These are phyloP conservation scores for Heritiera littoralis DNA, from an alignment of 345 rosid genomes.

Conservation along the genomic window DNA sequence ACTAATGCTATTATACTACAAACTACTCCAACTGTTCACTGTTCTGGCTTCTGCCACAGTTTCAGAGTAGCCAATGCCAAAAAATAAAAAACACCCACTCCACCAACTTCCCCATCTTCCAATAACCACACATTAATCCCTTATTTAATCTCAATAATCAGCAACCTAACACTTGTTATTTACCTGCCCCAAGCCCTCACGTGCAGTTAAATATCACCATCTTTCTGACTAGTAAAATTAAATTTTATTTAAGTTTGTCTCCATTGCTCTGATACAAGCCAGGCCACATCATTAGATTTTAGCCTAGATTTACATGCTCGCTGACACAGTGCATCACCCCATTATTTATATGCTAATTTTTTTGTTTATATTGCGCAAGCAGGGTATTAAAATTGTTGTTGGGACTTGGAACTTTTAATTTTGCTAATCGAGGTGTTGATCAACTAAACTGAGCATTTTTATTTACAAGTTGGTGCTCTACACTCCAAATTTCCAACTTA, in stretches of 20 bases:
- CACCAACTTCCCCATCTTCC: slow-evolving; percentile 16
- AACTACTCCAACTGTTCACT: not conserved
- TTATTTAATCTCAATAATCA: not conserved
- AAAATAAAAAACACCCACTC: slow-evolving; percentile 14
- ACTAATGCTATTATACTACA: too few species aligned
- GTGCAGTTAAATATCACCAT: slow-evolving; percentile 9
- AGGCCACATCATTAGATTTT: not conserved
- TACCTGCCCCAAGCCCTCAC: slow-evolving; percentile 12
- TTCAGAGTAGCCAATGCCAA: slow-evolving; percentile 28
- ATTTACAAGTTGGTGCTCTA: slow-evolving; percentile 28
- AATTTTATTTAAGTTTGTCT: too few species aligned
- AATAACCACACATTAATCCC: not conserved
- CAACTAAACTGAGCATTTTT: slow-evolving; percentile 2
- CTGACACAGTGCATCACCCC: not conserved
- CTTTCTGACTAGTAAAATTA: not conserved
- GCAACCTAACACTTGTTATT: not conserved
- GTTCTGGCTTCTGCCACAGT: not conserved
- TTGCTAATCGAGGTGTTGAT: slow-evolving; percentile 28
- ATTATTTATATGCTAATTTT: not conserved
- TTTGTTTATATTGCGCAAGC: not conserved
- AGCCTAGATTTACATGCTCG: slow-evolving; percentile 4
- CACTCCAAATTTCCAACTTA: slow-evolving; percentile 5
- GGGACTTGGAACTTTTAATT: not conserved
- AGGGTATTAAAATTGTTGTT: slow-evolving; percentile 4
- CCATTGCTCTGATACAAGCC: not conserved